These are phyloP conservation scores for Boletus vermiculosoides DNA, from an alignment of 768 basidiomycete species.

Conservation along the genomic window DNA sequence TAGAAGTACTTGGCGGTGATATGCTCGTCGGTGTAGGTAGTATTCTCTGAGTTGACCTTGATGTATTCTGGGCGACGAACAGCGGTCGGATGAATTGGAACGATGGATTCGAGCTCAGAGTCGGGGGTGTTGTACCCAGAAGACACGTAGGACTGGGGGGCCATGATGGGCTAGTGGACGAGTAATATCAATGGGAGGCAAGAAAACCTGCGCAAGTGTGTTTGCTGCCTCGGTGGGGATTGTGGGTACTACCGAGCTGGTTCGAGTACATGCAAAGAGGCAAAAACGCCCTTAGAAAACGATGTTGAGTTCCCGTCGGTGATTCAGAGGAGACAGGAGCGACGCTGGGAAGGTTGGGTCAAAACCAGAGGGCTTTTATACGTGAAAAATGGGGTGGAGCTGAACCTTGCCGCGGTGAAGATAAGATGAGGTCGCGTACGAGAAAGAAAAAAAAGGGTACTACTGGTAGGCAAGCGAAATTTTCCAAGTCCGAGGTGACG, in stretches of 20 bases:
- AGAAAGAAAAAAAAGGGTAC: constrained; percentile 18
- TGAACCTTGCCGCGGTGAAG: not conserved
- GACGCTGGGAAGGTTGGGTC: not conserved
- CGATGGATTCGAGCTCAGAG: constrained; percentile 64
- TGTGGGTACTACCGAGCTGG: constrained; percentile 87
- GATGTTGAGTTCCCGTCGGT: constrained; percentile 4
- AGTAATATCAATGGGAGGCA: constrained; percentile 40
- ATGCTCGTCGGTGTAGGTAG: constrained; percentile 74
- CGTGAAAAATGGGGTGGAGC: constrained; percentile 20
- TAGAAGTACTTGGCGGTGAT: constrained; percentile 83
- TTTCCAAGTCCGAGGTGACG: constrained; percentile 22
- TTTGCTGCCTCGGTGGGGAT: constrained; percentile 82
- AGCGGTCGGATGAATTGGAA: constrained; percentile 83
- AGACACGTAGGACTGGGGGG: constrained; percentile 40
- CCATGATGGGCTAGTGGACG: constrained; percentile 42
- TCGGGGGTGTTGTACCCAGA: constrained; percentile 76
- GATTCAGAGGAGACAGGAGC: not conserved
- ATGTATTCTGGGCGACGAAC: constrained; percentile 73
- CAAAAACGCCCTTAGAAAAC: constrained; percentile 32
- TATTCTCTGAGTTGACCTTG: constrained; percentile 79
- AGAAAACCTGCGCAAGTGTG: constrained; percentile 76
- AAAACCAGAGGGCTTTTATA: constrained; percentile 26
- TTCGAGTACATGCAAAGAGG: constrained; percentile 90
- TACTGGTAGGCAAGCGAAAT: not conserved
- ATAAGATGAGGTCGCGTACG: not conserved